Percentiles rank a stretch among this genome's conserved stretches.
Evolutionary conservation across 2,329 filamentous ascomycete species (phyloP).

Genomic region (Fusarium albosuccineum): DNA sequence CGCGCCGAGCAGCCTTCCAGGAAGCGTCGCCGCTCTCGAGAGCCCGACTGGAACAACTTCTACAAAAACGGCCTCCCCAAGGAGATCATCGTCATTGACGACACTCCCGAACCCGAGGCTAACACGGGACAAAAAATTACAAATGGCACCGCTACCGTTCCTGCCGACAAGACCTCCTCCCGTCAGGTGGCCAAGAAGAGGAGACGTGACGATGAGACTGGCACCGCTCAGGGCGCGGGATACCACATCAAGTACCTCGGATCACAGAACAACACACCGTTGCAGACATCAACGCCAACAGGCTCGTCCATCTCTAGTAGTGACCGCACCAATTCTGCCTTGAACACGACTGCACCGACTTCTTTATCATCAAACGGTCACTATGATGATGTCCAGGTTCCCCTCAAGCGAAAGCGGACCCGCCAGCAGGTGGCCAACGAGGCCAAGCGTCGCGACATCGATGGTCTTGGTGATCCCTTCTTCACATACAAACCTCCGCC

Average conservation of each 20-base stretch:
- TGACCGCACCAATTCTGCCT: constrained; percentile 82
- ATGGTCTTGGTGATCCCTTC: constrained; percentile 77
- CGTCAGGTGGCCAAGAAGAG: constrained; percentile 78
- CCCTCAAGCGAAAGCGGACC: constrained; percentile 91
- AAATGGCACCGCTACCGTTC: constrained; percentile 50
- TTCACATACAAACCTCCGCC: constrained; percentile 87
- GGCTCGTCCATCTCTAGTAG: constrained; percentile 84
- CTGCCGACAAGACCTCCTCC: constrained; percentile 43
- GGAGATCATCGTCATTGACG: constrained; percentile 88
- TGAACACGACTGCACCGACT: constrained; percentile 90
- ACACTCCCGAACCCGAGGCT: constrained; percentile 72
- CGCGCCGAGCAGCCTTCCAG: constrained; percentile 52
- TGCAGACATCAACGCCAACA: constrained; percentile 74
- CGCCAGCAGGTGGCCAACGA: constrained; percentile 86
- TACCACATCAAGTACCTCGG: constrained; percentile 79
- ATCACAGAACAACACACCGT: constrained; percentile 80
- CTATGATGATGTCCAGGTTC: constrained; percentile 75
- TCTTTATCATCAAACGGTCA: constrained; percentile 75
- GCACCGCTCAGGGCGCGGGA: constrained; percentile 68
- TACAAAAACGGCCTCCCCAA: constrained; percentile 87
- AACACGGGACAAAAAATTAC: constrained; percentile 57
- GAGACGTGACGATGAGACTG: constrained; percentile 71
- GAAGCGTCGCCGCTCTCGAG: constrained; percentile 70
- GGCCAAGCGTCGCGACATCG: constrained; percentile 81
- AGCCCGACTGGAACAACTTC: constrained; percentile 83